Percentiles rank a stretch among this genome's conserved stretches.
These are phyloP conservation scores for Lathyrus aphaca DNA, from an alignment of 306 rosid species.

Conservation along the genomic window DNA sequence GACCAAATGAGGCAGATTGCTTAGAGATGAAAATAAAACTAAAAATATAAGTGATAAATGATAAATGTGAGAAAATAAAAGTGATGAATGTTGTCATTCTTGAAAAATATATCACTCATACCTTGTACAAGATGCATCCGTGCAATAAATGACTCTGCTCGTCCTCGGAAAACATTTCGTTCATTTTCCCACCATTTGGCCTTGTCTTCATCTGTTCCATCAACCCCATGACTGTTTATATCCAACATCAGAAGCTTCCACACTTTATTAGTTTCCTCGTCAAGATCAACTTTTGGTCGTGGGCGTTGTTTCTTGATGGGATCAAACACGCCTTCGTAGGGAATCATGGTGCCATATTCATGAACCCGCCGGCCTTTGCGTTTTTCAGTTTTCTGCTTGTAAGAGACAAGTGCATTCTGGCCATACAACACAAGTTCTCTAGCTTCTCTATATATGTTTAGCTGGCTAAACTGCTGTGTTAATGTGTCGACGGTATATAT, in stretches of 20 bases:
- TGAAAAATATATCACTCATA: slow-evolving; percentile 38
- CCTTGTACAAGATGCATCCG: slow-evolving; percentile 99
- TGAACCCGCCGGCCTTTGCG: slow-evolving; percentile 51
- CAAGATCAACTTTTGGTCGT: slow-evolving; percentile 91
- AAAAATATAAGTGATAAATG: too few species aligned
- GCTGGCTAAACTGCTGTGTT: slow-evolving; percentile 52
- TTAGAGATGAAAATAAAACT: background rate
- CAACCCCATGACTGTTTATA: slow-evolving; percentile 87
- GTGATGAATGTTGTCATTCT: slow-evolving; percentile 17
- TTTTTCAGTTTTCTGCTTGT: slow-evolving; percentile 46
- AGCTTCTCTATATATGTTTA: slow-evolving; percentile 60
- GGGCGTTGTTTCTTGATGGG: slow-evolving; percentile 70
- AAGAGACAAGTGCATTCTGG: slow-evolving; percentile 62
- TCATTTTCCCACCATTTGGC: slow-evolving; percentile 99
- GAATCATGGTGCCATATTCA: slow-evolving; percentile 60
- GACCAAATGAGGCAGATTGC: slow-evolving; percentile 11
- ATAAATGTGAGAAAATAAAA: slow-evolving; percentile 7
- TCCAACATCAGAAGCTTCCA: slow-evolving; percentile 90
- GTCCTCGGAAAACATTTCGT: slow-evolving; percentile 82
- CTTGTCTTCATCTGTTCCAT: slow-evolving; percentile 86
- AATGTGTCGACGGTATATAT: slow-evolving; percentile 50
- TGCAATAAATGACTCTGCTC: slow-evolving; percentile 96
- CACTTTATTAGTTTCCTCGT: slow-evolving; percentile 86
- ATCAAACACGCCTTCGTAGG: slow-evolving; percentile 55
- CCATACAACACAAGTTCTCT: slow-evolving; percentile 47